Base-by-base conservation (phyloP, 805 yeast genomes). In the Myxozyma lipomycoides region DNA sequence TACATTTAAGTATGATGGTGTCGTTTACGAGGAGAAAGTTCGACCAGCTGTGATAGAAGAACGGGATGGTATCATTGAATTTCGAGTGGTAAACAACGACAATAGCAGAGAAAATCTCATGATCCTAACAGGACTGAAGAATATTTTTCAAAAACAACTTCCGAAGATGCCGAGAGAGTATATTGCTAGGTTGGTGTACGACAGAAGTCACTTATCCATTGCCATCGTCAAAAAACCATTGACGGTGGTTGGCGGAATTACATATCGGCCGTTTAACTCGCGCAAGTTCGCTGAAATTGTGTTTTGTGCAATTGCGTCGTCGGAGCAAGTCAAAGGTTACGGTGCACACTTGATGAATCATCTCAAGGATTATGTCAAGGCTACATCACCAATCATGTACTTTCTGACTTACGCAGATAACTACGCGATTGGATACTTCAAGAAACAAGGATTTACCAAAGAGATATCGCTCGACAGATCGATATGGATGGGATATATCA, bases 341-440 rank as follows among this genome's bases (percentile, higher is more conserved):
- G 99, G 99, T 69, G 98, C 98, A 0, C 98, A 93, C 69, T 69
- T 93, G 63, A 93, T 93, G 99, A 93, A 93, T 67, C 99, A 93
- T 71, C 73, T 93, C 61, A 93, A 93, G 65, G 98, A 93, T 69
- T 93, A 91, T 67, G 97, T 93, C 37, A 76, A 88, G 60, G 83
- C 88, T 19, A 89, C 97, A 0, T 80, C 95, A 6, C 86, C 84
- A 24, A 83, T 91, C 49, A 82, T 81, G 69, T 83, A 91, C 67
- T 91, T 91, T 64, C 69, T 91, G 56, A 91, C 98, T 0, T 91
- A 93, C 71, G 99, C 99, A 3, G 99, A 93, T 73, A 93, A 93
- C 70, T 93, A 93, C 68, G 99, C 99, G 49, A 91, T 93, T 68
- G 99, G 99, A 1, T 93, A 91, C 68, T 93, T 93, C 76, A 91